These are phyloP conservation scores for Carallia brachiata DNA, from an alignment of 345 rosid species.

Conservation along the genomic window DNA sequence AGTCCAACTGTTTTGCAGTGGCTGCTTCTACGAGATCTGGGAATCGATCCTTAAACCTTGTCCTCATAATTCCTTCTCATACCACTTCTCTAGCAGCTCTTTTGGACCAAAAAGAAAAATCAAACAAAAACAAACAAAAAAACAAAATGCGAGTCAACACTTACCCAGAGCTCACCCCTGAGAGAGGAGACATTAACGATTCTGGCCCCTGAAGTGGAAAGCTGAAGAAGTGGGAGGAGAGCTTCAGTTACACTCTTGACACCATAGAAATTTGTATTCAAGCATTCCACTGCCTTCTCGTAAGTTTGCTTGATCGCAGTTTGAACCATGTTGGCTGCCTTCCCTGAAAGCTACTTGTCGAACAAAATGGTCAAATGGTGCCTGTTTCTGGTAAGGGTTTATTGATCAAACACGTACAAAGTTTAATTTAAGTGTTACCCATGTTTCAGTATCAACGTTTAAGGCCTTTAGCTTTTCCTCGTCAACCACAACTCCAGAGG, in stretches of 20 bases:
- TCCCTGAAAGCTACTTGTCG: conserved; percentile 40
- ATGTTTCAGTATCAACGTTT: conserved; percentile 39
- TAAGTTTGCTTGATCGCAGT: conserved; percentile 35
- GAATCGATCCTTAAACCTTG: too few species aligned
- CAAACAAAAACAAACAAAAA: too few species aligned
- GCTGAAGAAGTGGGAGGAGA: conserved; percentile 46
- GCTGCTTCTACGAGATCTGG: too few species aligned
- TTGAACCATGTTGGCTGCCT: conserved; percentile 28
- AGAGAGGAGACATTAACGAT: conserved; percentile 52
- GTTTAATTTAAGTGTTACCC: conserved; percentile 27
- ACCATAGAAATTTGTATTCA: conserved; percentile 50
- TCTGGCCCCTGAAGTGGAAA: conserved; percentile 46
- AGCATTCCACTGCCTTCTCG: conserved; percentile 43
- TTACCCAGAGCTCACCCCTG: conserved; percentile 45
- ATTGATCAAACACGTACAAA: too few species aligned
- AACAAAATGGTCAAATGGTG: background rate
- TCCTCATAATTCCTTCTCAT: too few species aligned
- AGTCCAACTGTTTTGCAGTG: too few species aligned
- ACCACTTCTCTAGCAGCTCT: too few species aligned
- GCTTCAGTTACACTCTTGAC: conserved; percentile 38
- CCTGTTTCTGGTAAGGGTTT: background rate
- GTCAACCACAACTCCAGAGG: conserved; percentile 34
- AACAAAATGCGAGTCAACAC: background rate
- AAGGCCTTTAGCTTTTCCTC: conserved; percentile 40
- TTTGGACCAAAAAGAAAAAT: too few species aligned